Evolutionary conservation across 306 rosid genomes (phyloP).

Genomic region (Vigna radiata): DNA sequence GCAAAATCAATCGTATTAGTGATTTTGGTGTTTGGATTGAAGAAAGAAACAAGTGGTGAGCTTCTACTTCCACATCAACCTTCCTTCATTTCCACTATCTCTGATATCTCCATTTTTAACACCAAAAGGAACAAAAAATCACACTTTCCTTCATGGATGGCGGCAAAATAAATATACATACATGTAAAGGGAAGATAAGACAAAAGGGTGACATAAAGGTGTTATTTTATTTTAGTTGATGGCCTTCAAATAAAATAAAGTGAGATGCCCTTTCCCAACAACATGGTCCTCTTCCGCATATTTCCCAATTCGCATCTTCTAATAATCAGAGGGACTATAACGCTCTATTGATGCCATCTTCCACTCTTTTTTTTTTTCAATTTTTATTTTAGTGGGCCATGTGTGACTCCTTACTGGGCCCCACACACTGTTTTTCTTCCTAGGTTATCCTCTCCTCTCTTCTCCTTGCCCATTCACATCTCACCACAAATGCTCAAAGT

Average conservation of each 20-base stretch:
- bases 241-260: constrained; percentile 37
- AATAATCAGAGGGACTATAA: constrained; percentile 30
- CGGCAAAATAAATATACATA: constrained; percentile 27
- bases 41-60: no score
- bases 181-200: constrained; percentile 40
- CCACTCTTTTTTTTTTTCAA: constrained; percentile 4
- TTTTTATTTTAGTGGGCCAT: constrained; percentile 21
- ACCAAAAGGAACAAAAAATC: neutral
- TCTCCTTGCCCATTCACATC: constrained; percentile 26
- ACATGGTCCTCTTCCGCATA: constrained; percentile 50
- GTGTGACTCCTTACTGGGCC: constrained; percentile 20
- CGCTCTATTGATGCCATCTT: constrained; percentile 45
- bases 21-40: neutral
- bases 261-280: constrained; percentile 43
- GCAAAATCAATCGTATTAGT: constrained; percentile 22
- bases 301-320: constrained; percentile 38
- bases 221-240: neutral
- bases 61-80: constrained; percentile 41
- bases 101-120: neutral
- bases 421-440: constrained; percentile 44
- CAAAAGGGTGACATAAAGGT: constrained; percentile 50
- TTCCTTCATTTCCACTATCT: constrained; percentile 19
- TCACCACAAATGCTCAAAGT: constrained; percentile 23
- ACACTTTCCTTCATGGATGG: neutral
- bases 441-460: constrained; percentile 31